phyloP scores from a whole-genome alignment of 208 protist species.

The Porcisia hertigi region DNA sequence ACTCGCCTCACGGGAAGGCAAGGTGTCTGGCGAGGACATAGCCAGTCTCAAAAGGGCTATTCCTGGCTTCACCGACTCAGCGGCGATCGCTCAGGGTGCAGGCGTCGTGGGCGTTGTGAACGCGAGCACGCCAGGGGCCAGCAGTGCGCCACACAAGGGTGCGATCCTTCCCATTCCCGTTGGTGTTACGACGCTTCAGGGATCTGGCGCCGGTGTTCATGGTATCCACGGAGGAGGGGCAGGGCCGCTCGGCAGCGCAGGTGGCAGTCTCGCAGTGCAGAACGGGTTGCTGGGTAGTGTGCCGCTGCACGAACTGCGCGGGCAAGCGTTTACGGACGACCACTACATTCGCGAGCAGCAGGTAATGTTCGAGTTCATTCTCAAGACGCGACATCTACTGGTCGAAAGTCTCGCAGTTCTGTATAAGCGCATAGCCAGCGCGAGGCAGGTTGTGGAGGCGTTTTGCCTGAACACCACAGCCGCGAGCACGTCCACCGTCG shows the following conservation, averaged over 20 bases:
- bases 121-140: not conserved
- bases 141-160: not conserved
- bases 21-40: constrained; percentile 40
- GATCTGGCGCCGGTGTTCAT: not conserved
- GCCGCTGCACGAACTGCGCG: constrained; percentile 37
- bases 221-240: not conserved
- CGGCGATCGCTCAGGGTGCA: not conserved
- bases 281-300: constrained; percentile 25
- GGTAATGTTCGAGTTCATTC: constrained; percentile 82
- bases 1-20: constrained; percentile 52
- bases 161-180: not conserved
- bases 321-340: constrained; percentile 39
- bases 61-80: constrained; percentile 35
- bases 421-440: constrained; percentile 53
- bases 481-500: not conserved
- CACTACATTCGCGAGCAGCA: constrained; percentile 68
- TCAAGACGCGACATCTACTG: constrained; percentile 66
- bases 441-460: constrained; percentile 67
- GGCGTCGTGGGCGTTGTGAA: not conserved
- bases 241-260: not conserved
- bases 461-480: constrained; percentile 35
- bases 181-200: not conserved
- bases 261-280: constrained; percentile 5
- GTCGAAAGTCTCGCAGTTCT: constrained; percentile 70
- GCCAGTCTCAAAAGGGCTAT: constrained; percentile 61